Evolutionary conservation across 257 asterid species (phyloP), one percentile per base, ranked within the genome.

Genomic region (Capsicum rhomboideum): DNA sequence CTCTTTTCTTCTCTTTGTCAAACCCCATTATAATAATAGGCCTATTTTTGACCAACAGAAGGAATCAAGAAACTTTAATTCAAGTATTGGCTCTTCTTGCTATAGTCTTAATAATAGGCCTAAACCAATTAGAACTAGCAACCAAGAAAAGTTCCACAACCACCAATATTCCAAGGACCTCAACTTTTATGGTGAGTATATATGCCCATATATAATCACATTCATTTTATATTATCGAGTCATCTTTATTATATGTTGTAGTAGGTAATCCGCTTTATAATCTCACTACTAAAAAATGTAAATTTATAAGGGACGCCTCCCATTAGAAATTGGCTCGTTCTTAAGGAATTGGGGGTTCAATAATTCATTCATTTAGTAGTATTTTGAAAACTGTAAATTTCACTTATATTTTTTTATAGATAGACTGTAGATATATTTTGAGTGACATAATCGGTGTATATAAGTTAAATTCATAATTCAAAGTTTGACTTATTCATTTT

Each of bases 21-120:
- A 67, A 34, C 26, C 23, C 50, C 21, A 64, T 14, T 64, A 6
- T 71, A 40, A 6, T 71, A 40, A 71, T 37, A 64, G 97, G 92
- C 83, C 94, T 6, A 91, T 90, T 82, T 94, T 14, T 28, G 21
- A 44, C 75, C 46, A 8, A 31, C 21, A 67, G 49, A 67, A 67
- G 26, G 17, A 67, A 8, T 31, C 49, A 67, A 31, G 14, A 67
- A 67, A 31, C 49, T 67, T 67, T 17, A 31, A 31, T n/a, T 42
- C 79, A 42, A 42, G 11, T n/a, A 42, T 21, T 71, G 34, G 79
- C 10, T 71, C 28, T 71, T 42, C 37, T 44, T 6, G 5, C 20
- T n/a, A 44, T 21, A 37, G 37, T 44, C 56, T 72, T 42, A 72
- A 42, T 42, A 42, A n/a, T 72, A 42, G 37, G 34, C 37, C 55